Conservation (phyloP, 2,329 filamentous ascomycete species). For the Sphaerulina populicola region DNA sequence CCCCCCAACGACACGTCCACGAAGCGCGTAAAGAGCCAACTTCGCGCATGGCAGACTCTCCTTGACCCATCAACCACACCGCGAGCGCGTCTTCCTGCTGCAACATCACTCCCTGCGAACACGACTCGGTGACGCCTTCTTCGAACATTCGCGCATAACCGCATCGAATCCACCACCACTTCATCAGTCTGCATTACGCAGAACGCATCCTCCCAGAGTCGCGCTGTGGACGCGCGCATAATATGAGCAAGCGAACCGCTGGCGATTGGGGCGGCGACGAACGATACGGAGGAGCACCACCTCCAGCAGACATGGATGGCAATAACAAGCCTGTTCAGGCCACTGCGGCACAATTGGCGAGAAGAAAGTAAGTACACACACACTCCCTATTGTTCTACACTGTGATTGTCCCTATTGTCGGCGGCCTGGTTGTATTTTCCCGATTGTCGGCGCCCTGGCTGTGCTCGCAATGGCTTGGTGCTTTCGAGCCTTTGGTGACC, state of each 20-base stretch:
- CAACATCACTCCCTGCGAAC: slow-evolving; percentile 2
- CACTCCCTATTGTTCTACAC: slow-evolving; percentile 5
- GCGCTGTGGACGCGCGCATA: slow-evolving; percentile 12
- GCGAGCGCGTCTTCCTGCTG: slow-evolving; percentile 16
- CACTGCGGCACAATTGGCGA: slow-evolving; percentile 32
- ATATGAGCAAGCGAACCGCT: slow-evolving; percentile 30
- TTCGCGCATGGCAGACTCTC: slow-evolving; percentile 15
- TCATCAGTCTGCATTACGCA: slow-evolving; percentile 7
- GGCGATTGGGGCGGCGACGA: slow-evolving; percentile 23
- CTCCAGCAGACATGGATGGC: slow-evolving; percentile 14
- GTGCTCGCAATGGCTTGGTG: not conserved
- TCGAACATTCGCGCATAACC: slow-evolving; percentile 7
- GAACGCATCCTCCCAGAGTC: not conserved
- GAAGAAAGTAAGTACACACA: slow-evolving; percentile 29
- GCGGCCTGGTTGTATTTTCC: not conserved
- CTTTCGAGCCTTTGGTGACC: not conserved
- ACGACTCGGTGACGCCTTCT: slow-evolving; percentile 12
- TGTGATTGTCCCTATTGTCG: not conserved
- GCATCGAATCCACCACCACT: slow-evolving; percentile 5
- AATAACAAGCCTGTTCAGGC: slow-evolving; percentile 26
- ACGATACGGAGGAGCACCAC: slow-evolving; percentile 25
- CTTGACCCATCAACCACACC: slow-evolving; percentile 9
- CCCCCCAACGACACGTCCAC: not conserved
- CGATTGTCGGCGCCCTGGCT: not conserved
- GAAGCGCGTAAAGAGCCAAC: not conserved